Percentiles rank a stretch among this genome's conserved stretches.
Conservation (phyloP, 768 basidiomycete genomes). For the Astraeus odoratus region DNA sequence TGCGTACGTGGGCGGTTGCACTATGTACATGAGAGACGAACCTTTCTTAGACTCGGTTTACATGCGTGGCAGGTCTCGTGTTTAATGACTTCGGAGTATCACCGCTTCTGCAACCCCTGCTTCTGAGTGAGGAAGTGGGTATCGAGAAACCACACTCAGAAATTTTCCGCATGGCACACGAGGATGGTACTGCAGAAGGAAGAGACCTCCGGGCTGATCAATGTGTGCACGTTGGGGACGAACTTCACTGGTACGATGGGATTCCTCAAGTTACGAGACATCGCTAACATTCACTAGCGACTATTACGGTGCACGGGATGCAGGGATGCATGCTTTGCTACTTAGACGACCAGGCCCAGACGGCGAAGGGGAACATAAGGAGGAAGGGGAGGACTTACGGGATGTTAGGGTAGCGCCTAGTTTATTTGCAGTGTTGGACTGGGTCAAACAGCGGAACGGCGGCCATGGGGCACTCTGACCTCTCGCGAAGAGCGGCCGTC, state of each 20-base stretch:
- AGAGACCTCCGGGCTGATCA: slow-evolving; percentile 22
- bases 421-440: slow-evolving; percentile 30
- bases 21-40: background rate
- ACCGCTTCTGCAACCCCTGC: slow-evolving; percentile 40
- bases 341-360: slow-evolving; percentile 44
- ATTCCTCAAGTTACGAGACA: background rate
- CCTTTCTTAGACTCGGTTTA: slow-evolving; percentile 1
- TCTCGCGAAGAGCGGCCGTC: no score
- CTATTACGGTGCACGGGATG: slow-evolving; percentile 50
- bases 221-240: slow-evolving; percentile 72
- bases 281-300: slow-evolving; percentile 39
- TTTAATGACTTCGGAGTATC: slow-evolving; percentile 57
- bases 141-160: slow-evolving; percentile 59
- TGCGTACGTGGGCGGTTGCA: slow-evolving; percentile 41
- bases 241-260: slow-evolving; percentile 50
- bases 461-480: no score
- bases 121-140: slow-evolving; percentile 66
- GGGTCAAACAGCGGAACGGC: slow-evolving; percentile 23
- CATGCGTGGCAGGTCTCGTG: slow-evolving; percentile 32
- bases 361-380: slow-evolving; percentile 40
- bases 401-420: slow-evolving; percentile 33
- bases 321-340: slow-evolving; percentile 53
- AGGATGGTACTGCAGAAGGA: background rate
- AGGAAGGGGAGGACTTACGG: slow-evolving; percentile 35
- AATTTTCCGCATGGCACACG: slow-evolving; percentile 47